Conservation (phyloP, 2,329 filamentous ascomycete species). For the Aspergillus luchuensis region DNA sequence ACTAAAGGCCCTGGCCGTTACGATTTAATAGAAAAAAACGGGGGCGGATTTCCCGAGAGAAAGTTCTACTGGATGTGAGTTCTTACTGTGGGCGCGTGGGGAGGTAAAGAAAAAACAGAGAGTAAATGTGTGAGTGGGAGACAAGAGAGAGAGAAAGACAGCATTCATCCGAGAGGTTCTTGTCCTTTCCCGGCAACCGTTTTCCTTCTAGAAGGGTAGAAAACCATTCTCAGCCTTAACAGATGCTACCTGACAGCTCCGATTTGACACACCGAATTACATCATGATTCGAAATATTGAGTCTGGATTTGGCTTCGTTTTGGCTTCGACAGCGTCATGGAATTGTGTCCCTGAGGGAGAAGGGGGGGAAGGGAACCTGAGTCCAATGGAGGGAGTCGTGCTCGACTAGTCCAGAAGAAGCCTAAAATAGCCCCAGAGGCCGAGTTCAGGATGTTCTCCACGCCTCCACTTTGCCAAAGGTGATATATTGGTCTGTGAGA, state of each 20-base stretch:
- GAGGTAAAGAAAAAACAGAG: too few relatives aligned
- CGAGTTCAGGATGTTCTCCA: slow-evolving; percentile 19
- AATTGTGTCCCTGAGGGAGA: not conserved
- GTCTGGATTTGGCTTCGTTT: not conserved
- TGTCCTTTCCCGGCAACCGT: not conserved
- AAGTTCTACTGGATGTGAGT: not conserved
- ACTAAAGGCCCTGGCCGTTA: slow-evolving; percentile 4
- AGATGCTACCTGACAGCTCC: slow-evolving; percentile 13
- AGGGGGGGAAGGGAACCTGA: not conserved
- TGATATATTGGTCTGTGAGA: slow-evolving; percentile 18
- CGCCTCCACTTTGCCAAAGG: slow-evolving; percentile 21
- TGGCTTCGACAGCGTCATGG: not conserved
- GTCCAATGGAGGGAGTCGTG: slow-evolving; percentile 3
- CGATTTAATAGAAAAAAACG: not conserved
- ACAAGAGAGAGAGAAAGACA: not conserved
- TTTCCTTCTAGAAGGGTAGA: slow-evolving; percentile 13
- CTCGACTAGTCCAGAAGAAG: slow-evolving; percentile 5
- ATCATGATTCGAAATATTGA: slow-evolving; percentile 10
- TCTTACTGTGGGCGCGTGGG: not conserved
- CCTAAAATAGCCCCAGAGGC: slow-evolving; percentile 4
- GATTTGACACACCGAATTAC: slow-evolving; percentile 9
- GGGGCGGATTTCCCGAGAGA: not conserved
- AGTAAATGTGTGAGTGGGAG: too few relatives aligned
- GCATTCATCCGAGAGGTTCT: not conserved
- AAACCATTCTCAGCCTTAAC: slow-evolving; percentile 11